These are phyloP conservation scores for Tieghemostelium lacteum DNA, from an alignment of 78 protist species.

Conservation along the genomic window DNA sequence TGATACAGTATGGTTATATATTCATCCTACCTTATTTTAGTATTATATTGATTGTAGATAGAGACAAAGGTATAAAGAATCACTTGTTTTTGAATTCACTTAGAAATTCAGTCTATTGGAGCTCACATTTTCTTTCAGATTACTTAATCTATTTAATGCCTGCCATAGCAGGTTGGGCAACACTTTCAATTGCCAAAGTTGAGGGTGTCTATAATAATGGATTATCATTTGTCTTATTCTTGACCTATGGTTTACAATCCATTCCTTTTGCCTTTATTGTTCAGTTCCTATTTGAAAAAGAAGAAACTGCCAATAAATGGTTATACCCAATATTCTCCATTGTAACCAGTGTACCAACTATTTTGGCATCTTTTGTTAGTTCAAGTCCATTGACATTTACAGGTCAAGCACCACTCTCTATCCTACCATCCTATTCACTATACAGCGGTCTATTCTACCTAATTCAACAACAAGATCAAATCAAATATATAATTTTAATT, in stretches of 20 bases:
- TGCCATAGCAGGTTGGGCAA: conserved; percentile 2
- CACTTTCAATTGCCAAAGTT: conserved; percentile 12
- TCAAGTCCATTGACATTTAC: no score
- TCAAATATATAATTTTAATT: conserved; percentile 22
- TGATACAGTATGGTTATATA: conserved; percentile 34
- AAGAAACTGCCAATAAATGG: conserved; percentile 63
- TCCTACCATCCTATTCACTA: conserved; percentile 49
- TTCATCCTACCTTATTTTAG: conserved; percentile 42
- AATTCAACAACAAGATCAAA: conserved; percentile 13
- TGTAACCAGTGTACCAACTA: background rate
- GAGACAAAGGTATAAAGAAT: conserved; percentile 42
- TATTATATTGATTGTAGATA: conserved; percentile 15
- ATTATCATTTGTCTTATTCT: conserved; percentile 30
- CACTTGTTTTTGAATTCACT: conserved; percentile 42
- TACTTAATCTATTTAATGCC: background rate
- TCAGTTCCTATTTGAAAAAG: conserved; percentile 36
- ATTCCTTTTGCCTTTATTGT: conserved; percentile 47
- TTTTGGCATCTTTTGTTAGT: background rate
- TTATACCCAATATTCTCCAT: conserved; percentile 26
- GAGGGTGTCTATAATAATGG: conserved; percentile 43
- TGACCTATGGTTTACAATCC: conserved; percentile 20
- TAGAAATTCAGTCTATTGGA: conserved; percentile 14
- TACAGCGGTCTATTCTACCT: conserved; percentile 19
- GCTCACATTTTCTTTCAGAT: background rate
- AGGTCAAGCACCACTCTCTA: conserved; percentile 10